Evolutionary conservation across 768 basidiomycete species (phyloP).

Genomic region (Leccinum rimulosum): DNA sequence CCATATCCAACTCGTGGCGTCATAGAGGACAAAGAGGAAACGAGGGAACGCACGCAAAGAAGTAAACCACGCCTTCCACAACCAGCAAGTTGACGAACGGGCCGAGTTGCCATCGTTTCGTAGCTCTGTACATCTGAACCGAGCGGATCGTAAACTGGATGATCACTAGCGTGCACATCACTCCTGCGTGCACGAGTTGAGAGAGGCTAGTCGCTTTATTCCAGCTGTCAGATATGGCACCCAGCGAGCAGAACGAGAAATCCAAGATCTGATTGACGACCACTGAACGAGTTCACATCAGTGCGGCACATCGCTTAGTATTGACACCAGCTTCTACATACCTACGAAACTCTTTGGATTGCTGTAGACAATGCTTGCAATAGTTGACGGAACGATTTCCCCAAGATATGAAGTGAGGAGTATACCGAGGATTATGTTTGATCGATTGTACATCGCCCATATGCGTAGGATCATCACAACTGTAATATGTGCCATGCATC

Average conservation of each 20-base stretch:
- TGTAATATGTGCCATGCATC: neutral
- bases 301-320: neutral
- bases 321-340: neutral
- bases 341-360: neutral
- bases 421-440: neutral
- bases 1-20: neutral
- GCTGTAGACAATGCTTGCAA: neutral
- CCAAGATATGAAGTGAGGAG: neutral
- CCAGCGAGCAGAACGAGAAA: neutral
- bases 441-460: neutral
- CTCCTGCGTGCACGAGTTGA: neutral
- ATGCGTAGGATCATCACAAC: neutral
- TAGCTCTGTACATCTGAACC: neutral
- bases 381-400: neutral
- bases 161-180: neutral
- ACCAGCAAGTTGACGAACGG: neutral
- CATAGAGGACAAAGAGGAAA: neutral
- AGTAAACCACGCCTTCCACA: neutral
- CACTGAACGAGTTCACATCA: neutral
- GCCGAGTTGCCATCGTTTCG: neutral
- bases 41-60: neutral
- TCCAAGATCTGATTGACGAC: neutral
- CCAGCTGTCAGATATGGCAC: neutral
- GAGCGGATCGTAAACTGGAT: neutral
- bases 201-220: neutral